Base-by-base conservation (phyloP, 2,329 filamentous ascomycete genomes). In the Neospermospora avenae region DNA sequence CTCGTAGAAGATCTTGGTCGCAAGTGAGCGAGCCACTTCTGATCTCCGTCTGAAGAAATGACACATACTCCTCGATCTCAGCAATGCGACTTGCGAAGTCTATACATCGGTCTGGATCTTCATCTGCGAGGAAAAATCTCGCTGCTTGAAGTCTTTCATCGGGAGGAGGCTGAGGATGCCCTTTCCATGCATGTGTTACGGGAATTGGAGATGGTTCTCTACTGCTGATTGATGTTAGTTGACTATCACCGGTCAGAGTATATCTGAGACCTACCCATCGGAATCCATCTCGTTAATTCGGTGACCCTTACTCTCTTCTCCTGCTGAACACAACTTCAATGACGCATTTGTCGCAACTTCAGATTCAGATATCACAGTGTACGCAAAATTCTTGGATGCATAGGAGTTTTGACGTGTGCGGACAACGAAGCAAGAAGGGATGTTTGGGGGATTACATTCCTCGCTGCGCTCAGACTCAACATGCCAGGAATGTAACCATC, bases 41-140 rank as follows among this genome's bases (percentile, higher is more conserved):
- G 55, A 1, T 48, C 42, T 18, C 46, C 5, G 28, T 20, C 46
- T 67, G 57, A 35, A 69, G 44, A 24, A 66, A 52, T 16, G 56
- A 24, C 13, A 71, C 34, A 31, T 68, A 72, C 14, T 67, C 65
- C 44, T 68, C 63, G n/a, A 72, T 68, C 25, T 72, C 54, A 1
- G 6, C 67, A 7, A 76, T 68, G 54, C 76, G 75, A 11, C 62
- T 51, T 1, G 74, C 66, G 74, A 80, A 83, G 45, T 72, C 64
- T 1, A 72, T 46, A 59, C 74, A 76, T 16, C 77, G 74, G 58
- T 78, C 74, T 5, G 71, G 66, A 63, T 84, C 79, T 62, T 80
- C 76, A 31, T 82, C 79, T 3, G 75, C 68, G 22, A 85, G 76
- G 62, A 81, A 84, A 63, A 77, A 77, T 53, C 68, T 63, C n/a